Evolutionary conservation across 208 protist species (phyloP).

Genomic region (Trypanosoma platydactyli): DNA sequence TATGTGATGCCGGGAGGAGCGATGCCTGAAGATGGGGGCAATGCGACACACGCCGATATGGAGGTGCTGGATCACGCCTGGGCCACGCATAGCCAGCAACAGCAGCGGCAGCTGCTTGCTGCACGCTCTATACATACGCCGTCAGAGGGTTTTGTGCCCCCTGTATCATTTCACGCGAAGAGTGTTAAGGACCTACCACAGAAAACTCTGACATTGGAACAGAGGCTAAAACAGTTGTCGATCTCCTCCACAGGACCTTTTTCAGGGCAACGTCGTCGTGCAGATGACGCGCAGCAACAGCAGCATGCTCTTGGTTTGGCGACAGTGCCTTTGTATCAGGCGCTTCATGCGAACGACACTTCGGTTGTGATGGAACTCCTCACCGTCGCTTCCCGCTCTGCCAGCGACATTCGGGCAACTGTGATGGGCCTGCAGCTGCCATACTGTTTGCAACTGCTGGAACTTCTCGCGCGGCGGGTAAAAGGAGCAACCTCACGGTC

Average conservation of each 20-base stretch:
- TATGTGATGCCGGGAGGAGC: constrained; percentile 17
- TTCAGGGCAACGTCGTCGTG: neutral
- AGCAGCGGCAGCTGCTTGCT: constrained; percentile 50
- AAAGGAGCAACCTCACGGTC: constrained; percentile 46
- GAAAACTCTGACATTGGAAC: constrained; percentile 66
- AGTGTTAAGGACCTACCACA: constrained; percentile 75
- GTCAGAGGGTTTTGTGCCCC: constrained; percentile 52
- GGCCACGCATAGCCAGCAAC: constrained; percentile 34
- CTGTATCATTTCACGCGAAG: constrained; percentile 51
- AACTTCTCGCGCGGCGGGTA: constrained; percentile 64
- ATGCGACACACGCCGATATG: constrained; percentile 22
- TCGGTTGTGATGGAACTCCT: constrained; percentile 83
- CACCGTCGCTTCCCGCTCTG: constrained; percentile 52
- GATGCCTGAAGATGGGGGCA: neutral
- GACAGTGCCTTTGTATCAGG: constrained; percentile 84
- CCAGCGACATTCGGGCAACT: constrained; percentile 58
- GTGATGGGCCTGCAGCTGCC: constrained; percentile 69
- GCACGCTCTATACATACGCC: constrained; percentile 45
- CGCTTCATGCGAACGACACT: constrained; percentile 75
- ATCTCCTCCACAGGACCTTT: neutral
- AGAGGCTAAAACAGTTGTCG: constrained; percentile 60
- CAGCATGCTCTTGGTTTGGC: constrained; percentile 68
- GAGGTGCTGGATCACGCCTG: constrained; percentile 32
- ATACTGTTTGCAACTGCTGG: constrained; percentile 75
- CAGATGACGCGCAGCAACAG: constrained; percentile 10